A percentile compares a stretch with the other conserved stretches of the same genome.
phyloP scores from a whole-genome alignment of 805 yeast species.

The Barnettozyma vustinii region DNA sequence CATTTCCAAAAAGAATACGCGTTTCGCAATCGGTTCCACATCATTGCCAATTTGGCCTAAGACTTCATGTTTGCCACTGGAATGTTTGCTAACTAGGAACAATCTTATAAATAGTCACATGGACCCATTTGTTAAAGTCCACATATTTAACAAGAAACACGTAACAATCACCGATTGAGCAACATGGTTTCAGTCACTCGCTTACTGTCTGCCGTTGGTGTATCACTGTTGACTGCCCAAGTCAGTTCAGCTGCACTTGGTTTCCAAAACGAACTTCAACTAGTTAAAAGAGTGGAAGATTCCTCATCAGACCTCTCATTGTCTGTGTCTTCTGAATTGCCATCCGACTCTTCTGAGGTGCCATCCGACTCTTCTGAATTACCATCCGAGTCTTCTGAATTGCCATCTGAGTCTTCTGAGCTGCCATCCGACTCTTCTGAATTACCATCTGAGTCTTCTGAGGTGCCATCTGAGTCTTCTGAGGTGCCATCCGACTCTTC shows the following conservation, averaged over 20 bases:
- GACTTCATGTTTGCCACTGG: background rate
- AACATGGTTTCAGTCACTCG: constrained; percentile 15
- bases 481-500: background rate
- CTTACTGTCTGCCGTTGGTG: constrained; percentile 8
- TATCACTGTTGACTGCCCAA: constrained; percentile 4
- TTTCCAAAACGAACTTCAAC: background rate
- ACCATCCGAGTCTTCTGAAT: background rate
- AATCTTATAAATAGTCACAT: background rate
- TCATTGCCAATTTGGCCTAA: background rate
- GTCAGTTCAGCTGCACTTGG: constrained; percentile 4
- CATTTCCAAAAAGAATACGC: background rate
- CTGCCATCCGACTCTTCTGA: background rate
- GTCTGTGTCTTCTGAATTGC: background rate
- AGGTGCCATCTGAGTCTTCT: background rate
- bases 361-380: background rate
- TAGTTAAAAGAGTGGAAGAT: background rate
- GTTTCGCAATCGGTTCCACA: background rate
- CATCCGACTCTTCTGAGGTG: constrained; percentile 1
- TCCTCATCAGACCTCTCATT: background rate
- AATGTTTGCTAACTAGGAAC: background rate
- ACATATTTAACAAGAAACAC: background rate
- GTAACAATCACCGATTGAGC: background rate
- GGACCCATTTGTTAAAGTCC: background rate
- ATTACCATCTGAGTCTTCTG: background rate
- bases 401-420: background rate